Percentiles rank a stretch among this genome's conserved stretches.
Evolutionary conservation across 139 green algal species (phyloP).

Genomic region (Gonium pectorale): DNA sequence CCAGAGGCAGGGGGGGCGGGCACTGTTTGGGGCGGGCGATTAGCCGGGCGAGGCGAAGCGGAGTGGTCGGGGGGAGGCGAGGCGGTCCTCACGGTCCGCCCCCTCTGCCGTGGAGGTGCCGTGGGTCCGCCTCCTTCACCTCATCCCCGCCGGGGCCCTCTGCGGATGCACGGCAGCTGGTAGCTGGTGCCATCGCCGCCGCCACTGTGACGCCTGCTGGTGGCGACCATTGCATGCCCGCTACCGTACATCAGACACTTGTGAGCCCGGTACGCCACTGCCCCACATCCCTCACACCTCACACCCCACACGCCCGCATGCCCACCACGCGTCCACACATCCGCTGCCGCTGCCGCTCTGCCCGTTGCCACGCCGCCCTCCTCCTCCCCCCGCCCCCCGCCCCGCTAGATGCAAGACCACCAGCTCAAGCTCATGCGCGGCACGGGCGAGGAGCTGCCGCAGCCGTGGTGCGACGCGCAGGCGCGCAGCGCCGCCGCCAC

Average conservation of each 20-base stretch:
- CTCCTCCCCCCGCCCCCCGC: neutral
- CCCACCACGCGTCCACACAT: neutral
- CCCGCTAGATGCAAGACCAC: conserved; percentile 3
- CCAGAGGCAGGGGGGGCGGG: too few species aligned
- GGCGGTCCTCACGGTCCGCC: neutral
- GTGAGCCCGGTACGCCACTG: too few species aligned
- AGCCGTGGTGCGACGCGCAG: neutral
- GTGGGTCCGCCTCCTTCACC: too few species aligned
- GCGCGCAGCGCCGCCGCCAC: neutral
- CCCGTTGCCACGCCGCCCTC: neutral
- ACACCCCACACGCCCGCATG: neutral
- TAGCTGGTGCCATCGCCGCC: too few species aligned
- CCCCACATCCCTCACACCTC: neutral
- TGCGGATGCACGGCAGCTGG: too few species aligned
- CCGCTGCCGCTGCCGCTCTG: neutral
- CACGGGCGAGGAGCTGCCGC: neutral
- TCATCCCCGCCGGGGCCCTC: too few species aligned
- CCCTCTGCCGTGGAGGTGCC: neutral
- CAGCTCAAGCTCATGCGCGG: conserved; percentile 30
- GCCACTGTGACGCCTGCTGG: too few species aligned
- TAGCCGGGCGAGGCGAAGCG: neutral
- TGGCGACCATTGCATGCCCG: neutral
- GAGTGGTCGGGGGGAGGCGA: neutral
- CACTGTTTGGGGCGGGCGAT: neutral
- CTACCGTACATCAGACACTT: neutral